A percentile compares a stretch with the other conserved stretches of the same genome.
Evolutionary conservation across 805 yeast genomes (phyloP).

Genomic region (Hanseniaspora guilliermondii): DNA sequence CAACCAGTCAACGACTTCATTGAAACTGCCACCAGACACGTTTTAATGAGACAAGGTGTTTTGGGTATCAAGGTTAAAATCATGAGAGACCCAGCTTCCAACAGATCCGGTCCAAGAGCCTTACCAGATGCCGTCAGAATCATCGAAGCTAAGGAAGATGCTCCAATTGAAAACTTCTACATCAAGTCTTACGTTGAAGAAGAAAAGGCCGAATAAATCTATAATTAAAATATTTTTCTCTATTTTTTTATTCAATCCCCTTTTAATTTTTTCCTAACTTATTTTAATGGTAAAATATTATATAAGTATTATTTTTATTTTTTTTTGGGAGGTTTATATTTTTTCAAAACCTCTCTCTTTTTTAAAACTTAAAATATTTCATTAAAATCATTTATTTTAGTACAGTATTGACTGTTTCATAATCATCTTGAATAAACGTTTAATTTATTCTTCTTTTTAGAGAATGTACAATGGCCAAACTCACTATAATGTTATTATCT

Average conservation of each 20-base stretch:
- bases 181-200: conserved; percentile 55
- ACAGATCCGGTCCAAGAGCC: conserved; percentile 75
- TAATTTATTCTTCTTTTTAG: no score
- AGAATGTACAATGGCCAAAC: no score
- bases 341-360: neutral
- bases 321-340: neutral
- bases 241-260: no score
- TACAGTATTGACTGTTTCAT: no score
- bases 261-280: neutral
- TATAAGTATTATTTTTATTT: neutral
- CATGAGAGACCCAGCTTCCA: conserved; percentile 94
- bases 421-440: no score
- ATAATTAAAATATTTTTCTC: neutral
- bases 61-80: conserved; percentile 98
- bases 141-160: conserved; percentile 91
- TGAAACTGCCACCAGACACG: conserved; percentile 98
- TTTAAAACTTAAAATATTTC: no score
- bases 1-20: conserved; percentile 99
- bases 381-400: no score
- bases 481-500: no score
- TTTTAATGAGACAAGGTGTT: conserved; percentile 99
- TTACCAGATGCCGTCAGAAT: conserved; percentile 92
- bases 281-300: neutral
- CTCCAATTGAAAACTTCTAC: conserved; percentile 61
- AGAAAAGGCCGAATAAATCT: conserved; percentile 13